Evolutionary conservation across 2,329 filamentous ascomycete genomes (phyloP).

Genomic region (Cordyceps cicadae): DNA sequence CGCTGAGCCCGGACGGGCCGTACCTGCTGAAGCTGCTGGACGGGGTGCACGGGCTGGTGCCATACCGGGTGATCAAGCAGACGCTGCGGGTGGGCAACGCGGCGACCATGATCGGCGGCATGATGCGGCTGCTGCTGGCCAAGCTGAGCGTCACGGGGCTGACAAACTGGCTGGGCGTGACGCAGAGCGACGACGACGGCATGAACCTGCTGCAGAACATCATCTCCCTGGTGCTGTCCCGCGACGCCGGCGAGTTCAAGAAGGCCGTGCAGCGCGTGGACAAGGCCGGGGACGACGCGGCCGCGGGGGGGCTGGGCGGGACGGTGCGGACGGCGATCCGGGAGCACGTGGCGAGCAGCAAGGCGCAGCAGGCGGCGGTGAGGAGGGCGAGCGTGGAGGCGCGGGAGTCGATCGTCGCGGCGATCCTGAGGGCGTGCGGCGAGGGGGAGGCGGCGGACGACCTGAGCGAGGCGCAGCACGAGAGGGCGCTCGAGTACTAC

Average conservation of each 20-base stretch:
- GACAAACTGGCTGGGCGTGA: conserved; percentile 73
- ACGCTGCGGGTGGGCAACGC: conserved; percentile 70
- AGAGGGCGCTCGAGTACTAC: conserved; percentile 60
- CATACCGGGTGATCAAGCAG: conserved; percentile 64
- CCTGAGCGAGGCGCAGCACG: conserved; percentile 53
- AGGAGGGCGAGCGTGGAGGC: conserved; percentile 46
- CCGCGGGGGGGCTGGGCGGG: conserved; percentile 37
- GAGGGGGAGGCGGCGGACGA: conserved; percentile 28
- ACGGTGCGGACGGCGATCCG: conserved; percentile 54
- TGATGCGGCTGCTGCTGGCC: conserved; percentile 65
- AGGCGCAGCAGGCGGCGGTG: conserved; percentile 49
- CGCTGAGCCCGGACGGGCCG: conserved; percentile 66
- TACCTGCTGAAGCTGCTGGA: conserved; percentile 64
- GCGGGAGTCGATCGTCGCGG: conserved; percentile 53
- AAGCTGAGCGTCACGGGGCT: conserved; percentile 67
- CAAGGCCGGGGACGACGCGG: conserved; percentile 38
- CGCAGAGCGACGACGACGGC: conserved; percentile 62
- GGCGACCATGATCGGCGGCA: conserved; percentile 70
- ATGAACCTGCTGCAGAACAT: conserved; percentile 77
- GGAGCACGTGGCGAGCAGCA: conserved; percentile 43
- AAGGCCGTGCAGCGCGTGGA: conserved; percentile 58
- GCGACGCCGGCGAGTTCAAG: conserved; percentile 64
- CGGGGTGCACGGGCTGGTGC: conserved; percentile 61
- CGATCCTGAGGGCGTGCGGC: conserved; percentile 52
- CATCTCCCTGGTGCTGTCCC: conserved; percentile 62